A percentile compares a stretch with the other conserved stretches of the same genome.
phyloP scores from a whole-genome alignment of 2,329 filamentous ascomycete species.

The Xylaria sp. region DNA sequence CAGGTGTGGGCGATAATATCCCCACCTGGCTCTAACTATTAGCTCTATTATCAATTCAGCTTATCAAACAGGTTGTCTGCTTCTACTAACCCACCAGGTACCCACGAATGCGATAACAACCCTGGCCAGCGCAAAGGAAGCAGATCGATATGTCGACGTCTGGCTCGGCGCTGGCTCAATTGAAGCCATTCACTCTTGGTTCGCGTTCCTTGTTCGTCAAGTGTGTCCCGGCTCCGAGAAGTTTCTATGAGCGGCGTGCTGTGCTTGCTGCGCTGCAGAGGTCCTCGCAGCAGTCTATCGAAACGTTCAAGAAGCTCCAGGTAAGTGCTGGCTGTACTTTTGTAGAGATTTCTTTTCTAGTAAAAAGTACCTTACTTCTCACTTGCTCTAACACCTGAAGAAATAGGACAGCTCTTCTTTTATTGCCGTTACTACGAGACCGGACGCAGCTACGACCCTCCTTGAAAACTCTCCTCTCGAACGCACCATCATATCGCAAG shows the following conservation, averaged over 20 bases:
- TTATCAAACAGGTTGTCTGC: neutral
- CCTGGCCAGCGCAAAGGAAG: slow-evolving; percentile 5
- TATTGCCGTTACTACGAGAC: slow-evolving; percentile 58
- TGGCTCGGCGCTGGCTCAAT: slow-evolving; percentile 44
- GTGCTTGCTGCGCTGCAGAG: slow-evolving; percentile 62
- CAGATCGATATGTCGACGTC: slow-evolving; percentile 38
- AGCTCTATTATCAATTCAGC: neutral
- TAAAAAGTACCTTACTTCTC: neutral
- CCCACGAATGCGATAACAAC: slow-evolving; percentile 8
- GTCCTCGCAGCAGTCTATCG: slow-evolving; percentile 51
- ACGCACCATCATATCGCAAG: slow-evolving; percentile 54
- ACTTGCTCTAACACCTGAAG: neutral
- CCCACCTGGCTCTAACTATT: neutral
- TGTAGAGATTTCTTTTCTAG: neutral
- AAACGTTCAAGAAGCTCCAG: slow-evolving; percentile 62
- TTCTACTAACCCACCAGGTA: neutral
- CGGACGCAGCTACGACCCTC: slow-evolving; percentile 54
- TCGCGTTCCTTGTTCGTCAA: slow-evolving; percentile 58
- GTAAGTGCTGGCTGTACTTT: slow-evolving; percentile 42
- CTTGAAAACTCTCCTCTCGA: slow-evolving; percentile 59
- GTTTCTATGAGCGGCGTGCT: slow-evolving; percentile 64
- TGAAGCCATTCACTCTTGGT: slow-evolving; percentile 45
- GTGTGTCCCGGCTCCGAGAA: slow-evolving; percentile 62
- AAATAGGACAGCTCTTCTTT: slow-evolving; percentile 60
- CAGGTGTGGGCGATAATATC: neutral